phyloP scores from a whole-genome alignment of 1,139 yeast species.

The Sugiyamaella pinicola region DNA sequence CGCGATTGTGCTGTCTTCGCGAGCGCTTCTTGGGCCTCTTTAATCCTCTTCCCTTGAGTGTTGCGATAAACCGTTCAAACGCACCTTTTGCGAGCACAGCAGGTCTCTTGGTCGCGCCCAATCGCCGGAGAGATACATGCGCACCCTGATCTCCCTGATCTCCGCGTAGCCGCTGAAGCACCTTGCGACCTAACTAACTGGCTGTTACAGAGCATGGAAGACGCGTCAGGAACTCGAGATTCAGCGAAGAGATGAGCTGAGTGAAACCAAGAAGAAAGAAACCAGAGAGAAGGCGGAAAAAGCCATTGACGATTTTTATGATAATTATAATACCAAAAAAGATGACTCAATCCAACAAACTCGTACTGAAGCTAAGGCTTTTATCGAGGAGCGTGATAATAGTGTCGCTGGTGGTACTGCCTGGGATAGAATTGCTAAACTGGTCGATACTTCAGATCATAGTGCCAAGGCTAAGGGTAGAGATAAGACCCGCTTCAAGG shows the following conservation, averaged over 20 bases:
- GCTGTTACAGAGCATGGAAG: constrained; percentile 63
- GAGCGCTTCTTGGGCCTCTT: not conserved
- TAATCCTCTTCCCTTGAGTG: not conserved
- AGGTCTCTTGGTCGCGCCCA: too few relatives aligned
- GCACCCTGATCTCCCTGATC: too few relatives aligned
- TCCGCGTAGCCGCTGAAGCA: not conserved
- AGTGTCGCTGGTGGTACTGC: constrained; percentile 74
- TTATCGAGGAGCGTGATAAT: constrained; percentile 73
- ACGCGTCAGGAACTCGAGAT: constrained; percentile 82
- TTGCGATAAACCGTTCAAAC: too few relatives aligned
- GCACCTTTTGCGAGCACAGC: too few relatives aligned
- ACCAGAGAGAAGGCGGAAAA: constrained; percentile 78
- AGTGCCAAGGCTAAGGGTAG: constrained; percentile 51
- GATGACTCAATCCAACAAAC: constrained; percentile 70
- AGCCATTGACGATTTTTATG: constrained; percentile 92
- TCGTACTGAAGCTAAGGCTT: constrained; percentile 65
- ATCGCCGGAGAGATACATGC: too few relatives aligned
- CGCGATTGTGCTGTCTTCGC: not conserved
- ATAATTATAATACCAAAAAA: constrained; percentile 84
- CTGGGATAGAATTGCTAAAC: constrained; percentile 79
- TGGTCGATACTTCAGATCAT: constrained; percentile 51
- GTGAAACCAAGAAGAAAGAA: constrained; percentile 65
- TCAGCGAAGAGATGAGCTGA: constrained; percentile 75
- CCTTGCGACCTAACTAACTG: constrained; percentile 2
- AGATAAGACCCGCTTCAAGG: constrained; percentile 74